Evolutionary conservation across 1,284 basidiomycete genomes (phyloP), one percentile per base, ranked within the genome.

Genomic region (Trametes polyzona): DNA sequence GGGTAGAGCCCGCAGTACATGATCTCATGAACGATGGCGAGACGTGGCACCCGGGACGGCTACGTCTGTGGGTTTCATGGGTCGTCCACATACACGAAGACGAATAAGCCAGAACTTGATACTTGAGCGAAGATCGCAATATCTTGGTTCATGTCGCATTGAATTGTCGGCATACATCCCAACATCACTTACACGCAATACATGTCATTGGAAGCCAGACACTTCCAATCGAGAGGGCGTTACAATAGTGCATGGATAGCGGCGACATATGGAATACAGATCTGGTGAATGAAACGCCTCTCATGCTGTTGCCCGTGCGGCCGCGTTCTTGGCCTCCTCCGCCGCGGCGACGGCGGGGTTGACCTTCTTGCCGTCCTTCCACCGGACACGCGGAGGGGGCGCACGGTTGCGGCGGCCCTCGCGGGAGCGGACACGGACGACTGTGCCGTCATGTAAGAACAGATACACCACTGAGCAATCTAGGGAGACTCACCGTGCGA

Each of bases 311-410:
- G 62, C 63, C 59, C 53, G 66, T 61, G 70, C 70, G 47, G 69
- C 70, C 5, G 70, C 69, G 10, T 74, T 75, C 68, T 77, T 76
- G 50, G 76, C 76, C 41, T 76, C 76, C 65, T 77, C 76, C 64
- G 82, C 82, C 65, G 84, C 85, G 56, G 77, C 81, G 60, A 87
- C 85, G 61, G 84, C 84, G 57, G 84, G 82, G 78, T 86, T 86
- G 73, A 95, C 87, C 86, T 94, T 95, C 87, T 98, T 98, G 73
- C 94, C 94, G 75, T 97, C 95, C 80, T 96, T 96, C 95, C 95
- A 99, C 72, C 97, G 86, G 67, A 98, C 81, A 69, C 97, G 92
- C 47, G 95, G 93, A 67, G 96, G 96, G 64, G 96, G 97, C 2
- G 92, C 89, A 76, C 95, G 93, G 88, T 96, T 97, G 76, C 95